Evolutionary conservation across 306 rosid species (phyloP), one percentile per base, ranked within the genome.

Genomic region (Vachellia collinsii): DNA sequence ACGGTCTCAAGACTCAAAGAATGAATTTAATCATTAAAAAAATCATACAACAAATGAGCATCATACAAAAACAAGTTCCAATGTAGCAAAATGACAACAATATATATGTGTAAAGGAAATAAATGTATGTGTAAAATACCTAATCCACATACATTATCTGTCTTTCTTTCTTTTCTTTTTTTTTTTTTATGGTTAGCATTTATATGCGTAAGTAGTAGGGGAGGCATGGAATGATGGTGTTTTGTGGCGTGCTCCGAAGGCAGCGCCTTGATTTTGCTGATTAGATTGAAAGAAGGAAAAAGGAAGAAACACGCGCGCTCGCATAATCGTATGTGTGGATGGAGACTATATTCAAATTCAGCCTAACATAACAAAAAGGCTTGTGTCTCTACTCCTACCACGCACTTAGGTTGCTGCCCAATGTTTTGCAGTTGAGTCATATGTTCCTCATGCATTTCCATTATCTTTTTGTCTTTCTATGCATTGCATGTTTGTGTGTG

Each of bases 171-270:
- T 29, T n/a, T n/a, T n/a, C n/a, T n/a, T n/a, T n/a, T n/a, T n/a
- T n/a, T n/a, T n/a, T n/a, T n/a, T n/a, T n/a, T n/a, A n/a, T n/a
- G n/a, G 34, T 29, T 29, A 29, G 37, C 16, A 23, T 22, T 58
- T 23, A 23, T 56, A 20, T 59, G 65, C 4, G 62, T 56, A 8
- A 56, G 62, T n/a, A 56, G 25, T 62, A 73, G 81, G 61, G 85
- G 82, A 76, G 85, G 88, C 88, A 84, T 82, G 88, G 85, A 82
- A 86, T 82, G 82, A 82, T 82, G 79, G 83, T 77, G 86, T 66
- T 29, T 80, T 74, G 61, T 86, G 63, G 87, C 85, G 81, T 86
- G 88, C 85, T 77, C 85, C 68, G 23, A 79, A 62, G 88, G 87
- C 70, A 81, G 81, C 64, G 85, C 83, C 73, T 69, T 47, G 76